phyloP scores from a whole-genome alignment of 1,284 basidiomycete species.

The Blastosporella zonata region DNA sequence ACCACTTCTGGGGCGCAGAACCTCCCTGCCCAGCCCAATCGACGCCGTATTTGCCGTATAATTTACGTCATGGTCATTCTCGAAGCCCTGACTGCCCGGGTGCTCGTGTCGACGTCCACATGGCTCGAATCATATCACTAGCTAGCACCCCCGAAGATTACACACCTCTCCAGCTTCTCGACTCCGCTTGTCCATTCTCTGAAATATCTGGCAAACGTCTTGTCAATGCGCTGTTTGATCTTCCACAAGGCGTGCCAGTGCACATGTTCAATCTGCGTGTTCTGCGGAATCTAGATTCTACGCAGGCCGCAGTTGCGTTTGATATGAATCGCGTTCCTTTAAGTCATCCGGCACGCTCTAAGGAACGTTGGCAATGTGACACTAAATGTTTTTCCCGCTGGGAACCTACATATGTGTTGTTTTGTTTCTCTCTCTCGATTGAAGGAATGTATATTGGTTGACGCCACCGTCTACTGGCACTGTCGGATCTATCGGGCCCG shows the following conservation, averaged over 20 bases:
- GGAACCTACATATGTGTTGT: not conserved
- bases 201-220: constrained; percentile 1
- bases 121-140: constrained; percentile 11
- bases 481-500: constrained; percentile 6
- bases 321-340: not conserved
- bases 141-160: constrained; percentile 6
- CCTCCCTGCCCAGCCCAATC: constrained; percentile 3
- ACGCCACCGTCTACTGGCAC: not conserved
- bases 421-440: not conserved
- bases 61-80: constrained; percentile 12
- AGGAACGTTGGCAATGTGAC: not conserved
- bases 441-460: not conserved
- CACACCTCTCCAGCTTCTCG: constrained; percentile 10
- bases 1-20: constrained; percentile 3
- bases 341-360: not conserved
- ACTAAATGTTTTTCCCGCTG: not conserved
- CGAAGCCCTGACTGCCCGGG: constrained; percentile 2
- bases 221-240: not conserved
- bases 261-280: constrained; percentile 9
- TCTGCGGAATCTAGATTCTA: not conserved
- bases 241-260: constrained; percentile 3
- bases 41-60: not conserved
- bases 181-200: constrained; percentile 5
- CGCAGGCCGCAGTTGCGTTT: not conserved
- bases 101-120: constrained; percentile 16